These are phyloP conservation scores for Lecanosticta acicola DNA, from an alignment of 2,329 filamentous ascomycete genomes.

Conservation along the genomic window DNA sequence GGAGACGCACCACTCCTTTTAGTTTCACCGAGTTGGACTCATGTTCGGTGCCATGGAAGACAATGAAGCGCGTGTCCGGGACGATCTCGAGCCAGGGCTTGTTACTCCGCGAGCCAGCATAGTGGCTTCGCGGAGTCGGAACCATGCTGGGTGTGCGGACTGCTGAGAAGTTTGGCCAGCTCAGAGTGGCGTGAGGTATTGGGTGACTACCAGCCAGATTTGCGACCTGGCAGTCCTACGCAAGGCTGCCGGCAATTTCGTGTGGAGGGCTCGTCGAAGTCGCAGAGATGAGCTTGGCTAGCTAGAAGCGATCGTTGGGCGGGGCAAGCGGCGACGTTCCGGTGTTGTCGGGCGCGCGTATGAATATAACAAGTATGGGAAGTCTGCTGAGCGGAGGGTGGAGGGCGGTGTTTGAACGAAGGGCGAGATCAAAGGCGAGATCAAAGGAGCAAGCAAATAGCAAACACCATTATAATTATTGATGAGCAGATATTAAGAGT, in stretches of 20 bases:
- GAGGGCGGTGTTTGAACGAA: not conserved
- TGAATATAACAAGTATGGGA: no score
- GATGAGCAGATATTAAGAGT: not conserved
- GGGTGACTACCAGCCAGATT: constrained; percentile 7
- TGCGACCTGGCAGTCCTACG: not conserved
- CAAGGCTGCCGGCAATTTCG: not conserved
- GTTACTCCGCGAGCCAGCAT: constrained; percentile 11
- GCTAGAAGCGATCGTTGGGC: no score
- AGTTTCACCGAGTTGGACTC: constrained; percentile 43
- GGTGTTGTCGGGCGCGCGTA: not conserved
- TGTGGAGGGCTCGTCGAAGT: not conserved
- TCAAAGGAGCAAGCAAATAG: not conserved
- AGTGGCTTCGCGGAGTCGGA: constrained; percentile 23
- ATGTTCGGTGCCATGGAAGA: constrained; percentile 45
- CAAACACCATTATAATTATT: not conserved
- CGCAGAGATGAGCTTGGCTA: no score
- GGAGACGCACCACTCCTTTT: constrained; percentile 43
- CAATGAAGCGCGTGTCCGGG: constrained; percentile 45
- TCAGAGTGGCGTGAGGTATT: not conserved
- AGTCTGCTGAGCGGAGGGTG: no score
- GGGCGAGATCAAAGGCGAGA: not conserved
- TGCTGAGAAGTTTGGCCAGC: constrained; percentile 11
- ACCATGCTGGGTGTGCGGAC: constrained; percentile 25
- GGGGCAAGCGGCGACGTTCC: no score
- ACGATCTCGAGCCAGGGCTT: constrained; percentile 40